Base-by-base conservation (phyloP, 176 grass and related monocot species). In the Miscanthus lutarioriparius region DNA sequence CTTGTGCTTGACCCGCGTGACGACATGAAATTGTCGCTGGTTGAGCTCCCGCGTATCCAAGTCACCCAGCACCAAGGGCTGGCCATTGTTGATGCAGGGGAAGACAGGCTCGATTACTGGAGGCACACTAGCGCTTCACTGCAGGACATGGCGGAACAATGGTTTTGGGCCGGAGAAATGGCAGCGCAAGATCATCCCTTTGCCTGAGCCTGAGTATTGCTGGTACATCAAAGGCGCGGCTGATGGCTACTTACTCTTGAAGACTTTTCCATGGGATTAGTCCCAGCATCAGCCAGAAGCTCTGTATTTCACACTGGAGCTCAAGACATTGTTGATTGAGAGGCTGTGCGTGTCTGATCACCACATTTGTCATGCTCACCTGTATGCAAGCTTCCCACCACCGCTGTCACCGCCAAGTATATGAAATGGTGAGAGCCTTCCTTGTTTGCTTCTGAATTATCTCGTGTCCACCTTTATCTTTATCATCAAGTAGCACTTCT, bases 11-110 rank as follows among this genome's bases (percentile, higher is more conserved):
- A 88, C 43, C 28, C 8, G 2, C 8, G 36, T 3, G 45, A 2
- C 13, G 2, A 10, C 30, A 78, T 88, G 86, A 44, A 77, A 7
- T 77, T 83, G 73, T 83, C 80, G 3, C 13, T 38, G 7, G 40
- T 51, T 39, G 38, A 62, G 9, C 53, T 80, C 6, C 84, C 56
- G 3, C 8, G 6, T 9, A 22, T 7, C 75, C 19, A 23, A 3
- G 19, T 59, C 8, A 8, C 2, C 6, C 13, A 6, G 30, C 9
- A 3, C 8, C 19, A 26, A 8, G 4, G 13, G 5, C 20, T 20
- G 1, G 77, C 77, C 30, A 32, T 81, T 75, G 35, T 75, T 5
- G 85, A 81, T 26, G 58, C 35, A 56, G 77, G 12, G 20, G 44
- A 54, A 19, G 77, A 19, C 44, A 75, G 6, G 7, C 26, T 80